A percentile compares a stretch with the other conserved stretches of the same genome.
phyloP scores from a whole-genome alignment of 495 filamentous ascomycete genomes.

The Neurospora sublineolata region DNA sequence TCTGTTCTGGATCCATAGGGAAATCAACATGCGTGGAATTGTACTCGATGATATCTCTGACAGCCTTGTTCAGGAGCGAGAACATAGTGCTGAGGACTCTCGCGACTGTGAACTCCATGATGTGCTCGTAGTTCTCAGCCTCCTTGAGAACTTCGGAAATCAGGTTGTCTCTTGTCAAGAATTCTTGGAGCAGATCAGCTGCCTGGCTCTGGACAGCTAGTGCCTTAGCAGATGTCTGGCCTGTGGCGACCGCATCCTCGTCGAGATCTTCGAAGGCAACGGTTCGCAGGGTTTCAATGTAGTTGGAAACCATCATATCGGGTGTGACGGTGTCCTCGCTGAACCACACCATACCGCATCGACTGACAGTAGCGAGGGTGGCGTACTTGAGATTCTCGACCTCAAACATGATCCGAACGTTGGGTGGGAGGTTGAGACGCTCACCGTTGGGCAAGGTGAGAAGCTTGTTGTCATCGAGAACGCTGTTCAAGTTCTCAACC shows the following conservation, averaged over 20 bases:
- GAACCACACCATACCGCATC: slow-evolving; percentile 99
- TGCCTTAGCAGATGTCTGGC: slow-evolving; percentile 65
- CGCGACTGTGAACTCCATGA: slow-evolving; percentile 93
- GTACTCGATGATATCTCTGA: slow-evolving; percentile 86
- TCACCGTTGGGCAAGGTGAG: slow-evolving; percentile 95
- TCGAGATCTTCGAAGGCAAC: slow-evolving; percentile 87
- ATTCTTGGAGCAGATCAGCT: slow-evolving; percentile 63
- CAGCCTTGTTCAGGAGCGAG: slow-evolving; percentile 86
- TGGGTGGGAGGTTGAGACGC: slow-evolving; percentile 82
- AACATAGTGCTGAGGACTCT: slow-evolving; percentile 88
- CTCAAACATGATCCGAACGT: slow-evolving; percentile 99
- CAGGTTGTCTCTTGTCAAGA: slow-evolving; percentile 66
- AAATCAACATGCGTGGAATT: slow-evolving; percentile 91
- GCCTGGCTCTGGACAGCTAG: slow-evolving; percentile 64
- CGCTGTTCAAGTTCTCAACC: slow-evolving; percentile 99
- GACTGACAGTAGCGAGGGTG: slow-evolving; percentile 91
- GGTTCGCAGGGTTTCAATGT: slow-evolving; percentile 69
- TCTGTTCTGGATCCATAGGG: slow-evolving; percentile 74
- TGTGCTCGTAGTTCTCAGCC: slow-evolving; percentile 72
- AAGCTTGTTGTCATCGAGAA: slow-evolving; percentile 96
- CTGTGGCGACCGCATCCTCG: slow-evolving; percentile 73
- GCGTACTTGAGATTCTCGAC: slow-evolving; percentile 98
- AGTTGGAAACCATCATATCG: slow-evolving; percentile 84
- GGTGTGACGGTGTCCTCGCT: slow-evolving; percentile 92
- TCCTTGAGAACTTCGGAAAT: slow-evolving; percentile 63